These are phyloP conservation scores for Phyllosticta paracitricarpa DNA, from an alignment of 2,329 filamentous ascomycete species.

Conservation along the genomic window DNA sequence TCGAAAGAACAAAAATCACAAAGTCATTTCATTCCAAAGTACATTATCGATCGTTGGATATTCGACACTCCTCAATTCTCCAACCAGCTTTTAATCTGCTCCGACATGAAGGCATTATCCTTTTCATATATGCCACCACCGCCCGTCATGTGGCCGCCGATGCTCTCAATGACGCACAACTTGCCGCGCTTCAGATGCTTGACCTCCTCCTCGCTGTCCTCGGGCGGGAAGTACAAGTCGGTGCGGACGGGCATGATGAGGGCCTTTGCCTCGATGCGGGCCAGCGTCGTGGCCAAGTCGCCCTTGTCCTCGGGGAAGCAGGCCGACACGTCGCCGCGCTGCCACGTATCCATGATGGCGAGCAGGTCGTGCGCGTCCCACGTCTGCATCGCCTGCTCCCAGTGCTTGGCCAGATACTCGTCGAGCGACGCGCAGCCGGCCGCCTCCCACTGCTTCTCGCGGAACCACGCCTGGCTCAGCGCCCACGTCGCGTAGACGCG, in stretches of 20 bases:
- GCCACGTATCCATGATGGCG: slow-evolving; percentile 31
- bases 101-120: neutral
- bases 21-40: too few species aligned
- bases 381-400: slow-evolving; percentile 19
- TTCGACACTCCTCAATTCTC: neutral
- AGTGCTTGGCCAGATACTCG: slow-evolving; percentile 19
- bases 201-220: slow-evolving; percentile 29
- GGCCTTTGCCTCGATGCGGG: slow-evolving; percentile 25
- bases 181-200: slow-evolving; percentile 23
- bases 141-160: slow-evolving; percentile 34
- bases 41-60: neutral
- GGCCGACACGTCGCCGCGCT: slow-evolving; percentile 29
- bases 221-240: slow-evolving; percentile 33
- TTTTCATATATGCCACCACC: slow-evolving; percentile 19
- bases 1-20: too few species aligned
- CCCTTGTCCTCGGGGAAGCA: slow-evolving; percentile 17
- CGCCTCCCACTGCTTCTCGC: slow-evolving; percentile 27
- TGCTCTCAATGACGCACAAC: slow-evolving; percentile 25
- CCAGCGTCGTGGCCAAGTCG: slow-evolving; percentile 25
- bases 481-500: slow-evolving; percentile 32
- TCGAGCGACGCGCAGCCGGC: slow-evolving; percentile 23
- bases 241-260: slow-evolving; percentile 31
- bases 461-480: slow-evolving; percentile 32
- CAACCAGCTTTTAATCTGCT: neutral
- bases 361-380: slow-evolving; percentile 31